Conservation (phyloP, 768 basidiomycete species). For the Cystobasidium tubakii region DNA sequence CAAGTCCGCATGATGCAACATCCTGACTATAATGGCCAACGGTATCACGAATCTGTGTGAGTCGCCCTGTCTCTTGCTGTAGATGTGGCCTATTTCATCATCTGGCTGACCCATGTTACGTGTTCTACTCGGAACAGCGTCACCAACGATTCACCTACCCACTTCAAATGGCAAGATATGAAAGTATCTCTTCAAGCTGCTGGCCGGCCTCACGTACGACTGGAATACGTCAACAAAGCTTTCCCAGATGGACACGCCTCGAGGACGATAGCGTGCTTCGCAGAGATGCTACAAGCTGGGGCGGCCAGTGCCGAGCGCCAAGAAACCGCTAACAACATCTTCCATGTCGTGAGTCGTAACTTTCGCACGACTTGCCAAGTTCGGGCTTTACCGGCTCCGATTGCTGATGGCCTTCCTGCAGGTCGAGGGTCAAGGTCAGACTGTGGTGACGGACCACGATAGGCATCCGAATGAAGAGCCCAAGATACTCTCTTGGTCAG, state of each 20-base stretch:
- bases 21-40: slow-evolving; percentile 17
- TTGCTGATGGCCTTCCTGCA: not conserved
- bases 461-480: not conserved
- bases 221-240: slow-evolving; percentile 32
- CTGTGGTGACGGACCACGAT: slow-evolving; percentile 1
- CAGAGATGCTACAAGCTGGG: not conserved
- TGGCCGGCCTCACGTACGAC: slow-evolving; percentile 7
- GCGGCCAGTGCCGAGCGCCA: not conserved
- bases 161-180: slow-evolving; percentile 37
- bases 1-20: slow-evolving; percentile 36
- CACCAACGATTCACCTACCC: not conserved
- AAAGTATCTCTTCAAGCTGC: slow-evolving; percentile 8
- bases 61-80: not conserved
- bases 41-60: slow-evolving; percentile 33
- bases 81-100: too few relatives aligned
- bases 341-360: slow-evolving; percentile 21
- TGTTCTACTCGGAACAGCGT: not conserved
- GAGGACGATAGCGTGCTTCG: slow-evolving; percentile 33
- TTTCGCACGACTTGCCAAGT: too few relatives aligned
- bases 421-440: slow-evolving; percentile 29
- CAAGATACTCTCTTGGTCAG: slow-evolving; percentile 19
- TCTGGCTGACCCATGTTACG: too few relatives aligned
- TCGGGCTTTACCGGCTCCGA: not conserved
- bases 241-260: slow-evolving; percentile 33
- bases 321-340: slow-evolving; percentile 36